These are phyloP conservation scores for Suhomyces xylopsoci DNA, from an alignment of 805 yeast species.

Conservation along the genomic window DNA sequence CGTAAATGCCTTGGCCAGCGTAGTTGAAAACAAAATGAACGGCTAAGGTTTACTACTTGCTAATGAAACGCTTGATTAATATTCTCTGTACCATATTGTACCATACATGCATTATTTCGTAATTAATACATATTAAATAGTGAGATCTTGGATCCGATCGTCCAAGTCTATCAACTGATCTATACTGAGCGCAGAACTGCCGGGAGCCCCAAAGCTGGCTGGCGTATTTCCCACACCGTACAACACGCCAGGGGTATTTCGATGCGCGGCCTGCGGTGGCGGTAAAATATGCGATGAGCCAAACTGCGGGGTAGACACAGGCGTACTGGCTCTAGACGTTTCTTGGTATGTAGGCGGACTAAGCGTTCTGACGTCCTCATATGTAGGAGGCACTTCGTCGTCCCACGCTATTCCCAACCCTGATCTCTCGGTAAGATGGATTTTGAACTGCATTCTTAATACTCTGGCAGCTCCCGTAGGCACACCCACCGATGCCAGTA, in stretches of 20 bases:
- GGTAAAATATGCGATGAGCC: constrained; percentile 4
- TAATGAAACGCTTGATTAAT: no score
- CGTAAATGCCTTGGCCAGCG: constrained; percentile 11
- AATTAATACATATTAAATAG: constrained; percentile 4
- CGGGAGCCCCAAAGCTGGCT: constrained; percentile 17
- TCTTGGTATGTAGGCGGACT: constrained; percentile 79
- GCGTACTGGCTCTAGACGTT: constrained; percentile 15
- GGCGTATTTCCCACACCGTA: constrained; percentile 48
- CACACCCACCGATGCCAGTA: constrained; percentile 45
- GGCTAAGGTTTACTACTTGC: background rate
- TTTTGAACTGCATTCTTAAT: constrained; percentile 86
- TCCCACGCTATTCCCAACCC: constrained; percentile 98
- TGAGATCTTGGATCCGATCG: constrained; percentile 33
- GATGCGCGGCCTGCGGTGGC: constrained; percentile 9
- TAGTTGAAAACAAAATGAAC: constrained; percentile 9
- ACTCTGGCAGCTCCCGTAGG: constrained; percentile 97
- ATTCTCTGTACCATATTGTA: constrained; percentile 1
- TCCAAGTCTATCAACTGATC: constrained; percentile 30
- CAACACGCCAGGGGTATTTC: constrained; percentile 34
- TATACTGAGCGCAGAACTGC: constrained; percentile 14
- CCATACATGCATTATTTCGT: background rate
- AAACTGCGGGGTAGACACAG: constrained; percentile 20
- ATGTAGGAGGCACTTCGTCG: constrained; percentile 97
- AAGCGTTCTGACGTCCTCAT: constrained; percentile 75
- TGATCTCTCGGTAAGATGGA: constrained; percentile 81